Percentiles rank a stretch among this genome's conserved stretches.
phyloP scores from a whole-genome alignment of 164 flowering plant genomes.

The Tetracentron sinense region DNA sequence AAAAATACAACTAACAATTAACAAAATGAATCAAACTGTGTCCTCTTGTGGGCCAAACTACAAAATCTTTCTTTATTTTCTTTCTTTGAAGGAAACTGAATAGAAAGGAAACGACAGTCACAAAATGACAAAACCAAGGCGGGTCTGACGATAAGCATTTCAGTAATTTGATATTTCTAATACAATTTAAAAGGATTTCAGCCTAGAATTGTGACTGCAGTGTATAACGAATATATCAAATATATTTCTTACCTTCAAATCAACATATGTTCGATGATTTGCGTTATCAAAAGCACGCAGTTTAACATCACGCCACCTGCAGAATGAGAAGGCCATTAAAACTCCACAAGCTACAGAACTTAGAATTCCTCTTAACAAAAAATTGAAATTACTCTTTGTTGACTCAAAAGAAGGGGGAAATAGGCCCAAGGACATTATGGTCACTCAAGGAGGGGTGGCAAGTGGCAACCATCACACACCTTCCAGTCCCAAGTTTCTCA shows the following conservation, averaged over 20 bases:
- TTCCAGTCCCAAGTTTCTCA: slow-evolving; percentile 98
- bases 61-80: too few species aligned
- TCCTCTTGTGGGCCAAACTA: too few species aligned
- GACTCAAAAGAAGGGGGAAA: background rate
- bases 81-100: too few species aligned
- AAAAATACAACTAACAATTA: too few species aligned
- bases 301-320: slow-evolving; percentile 94
- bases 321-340: slow-evolving; percentile 6
- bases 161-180: too few species aligned
- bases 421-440: background rate
- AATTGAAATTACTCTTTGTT: background rate
- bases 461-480: slow-evolving; percentile 38
- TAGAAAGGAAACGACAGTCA: too few species aligned
- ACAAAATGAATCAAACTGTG: too few species aligned
- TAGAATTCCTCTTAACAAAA: background rate
- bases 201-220: too few species aligned
- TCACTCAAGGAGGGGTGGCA: background rate
- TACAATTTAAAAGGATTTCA: too few species aligned
- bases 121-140: too few species aligned
- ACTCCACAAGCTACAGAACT: background rate
- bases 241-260: slow-evolving; percentile 72
- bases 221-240: too few species aligned
- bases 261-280: slow-evolving; percentile 95
- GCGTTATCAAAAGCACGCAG: slow-evolving; percentile 84
- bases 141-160: too few species aligned